Percentiles rank a stretch among this genome's conserved stretches.
Conservation (phyloP, 441 rosid species). For the Geranium incanum region DNA sequence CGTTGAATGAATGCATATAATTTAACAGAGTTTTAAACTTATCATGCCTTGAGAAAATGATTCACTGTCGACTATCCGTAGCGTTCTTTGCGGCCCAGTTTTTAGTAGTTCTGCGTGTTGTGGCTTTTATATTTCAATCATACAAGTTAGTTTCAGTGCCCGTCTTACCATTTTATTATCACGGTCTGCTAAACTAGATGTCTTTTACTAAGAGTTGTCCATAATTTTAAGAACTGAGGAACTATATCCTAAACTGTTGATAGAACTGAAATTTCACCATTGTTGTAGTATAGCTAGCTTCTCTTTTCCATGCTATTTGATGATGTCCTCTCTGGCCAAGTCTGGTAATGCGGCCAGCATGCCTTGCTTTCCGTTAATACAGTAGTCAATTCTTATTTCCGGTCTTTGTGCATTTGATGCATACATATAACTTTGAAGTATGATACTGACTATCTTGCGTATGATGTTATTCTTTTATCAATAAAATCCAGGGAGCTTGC, state of each 20-base stretch:
- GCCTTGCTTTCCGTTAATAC: background rate
- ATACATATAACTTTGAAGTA: background rate
- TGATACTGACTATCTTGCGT: conserved; percentile 7
- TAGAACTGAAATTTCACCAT: background rate
- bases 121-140: too few relatives aligned
- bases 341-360: background rate
- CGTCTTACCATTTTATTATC: background rate
- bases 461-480: conserved; percentile 6
- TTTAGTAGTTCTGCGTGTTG: background rate
- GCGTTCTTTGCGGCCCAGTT: background rate
- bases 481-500: conserved; percentile 67
- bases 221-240: too few relatives aligned
- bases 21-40: background rate
- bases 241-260: background rate
- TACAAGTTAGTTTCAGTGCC: background rate
- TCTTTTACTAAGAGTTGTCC: background rate
- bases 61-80: too few relatives aligned
- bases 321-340: background rate
- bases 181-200: background rate
- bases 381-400: background rate
- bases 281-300: background rate
- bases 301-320: background rate
- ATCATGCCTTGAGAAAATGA: too few relatives aligned
- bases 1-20: background rate
- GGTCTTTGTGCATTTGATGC: background rate